Evolutionary conservation across 2,329 filamentous ascomycete species (phyloP), one percentile per base, ranked within the genome.

Genomic region (Trichoderma sp.): DNA sequence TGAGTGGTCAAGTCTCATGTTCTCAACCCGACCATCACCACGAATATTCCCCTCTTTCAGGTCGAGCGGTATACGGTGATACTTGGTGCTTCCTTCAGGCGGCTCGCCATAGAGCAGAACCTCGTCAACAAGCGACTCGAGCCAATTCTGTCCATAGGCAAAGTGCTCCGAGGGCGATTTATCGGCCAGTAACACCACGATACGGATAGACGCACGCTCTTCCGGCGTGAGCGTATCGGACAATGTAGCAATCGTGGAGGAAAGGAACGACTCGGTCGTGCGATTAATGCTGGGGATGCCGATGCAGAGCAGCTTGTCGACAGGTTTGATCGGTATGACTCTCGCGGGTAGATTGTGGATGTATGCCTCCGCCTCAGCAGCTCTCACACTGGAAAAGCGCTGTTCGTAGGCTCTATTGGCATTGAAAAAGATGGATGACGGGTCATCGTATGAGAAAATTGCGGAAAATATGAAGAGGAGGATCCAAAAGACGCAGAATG

Each of bases 211-310:
- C 9, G 77, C 78, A 21, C 83, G 81, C 71, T 85, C 81, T 21
- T 79, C 78, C 8, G 79, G 76, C 14, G 79, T 81, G 12, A 85
- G 76, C 2, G 79, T 79, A 68, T 84, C 82, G 29, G 81, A 78
- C 21, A 85, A 80, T 16, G 80, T 83, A 6, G 79, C 82, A 24
- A 84, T 75, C 8, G 83, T 80, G 56, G 80, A 78, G 2, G 78
- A 76, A 6, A 84, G 77, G 53, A 83, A 83, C 2, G 79, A 80
- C 9, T 80, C 78, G 31, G 77, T 77, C 14, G 80, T 81, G 21
- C 83, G 81, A 76, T 82, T 83, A 45, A 84, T 77, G 77, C 80
- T 83, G 14, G 83, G 83, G n/a, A 84, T 82, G 45, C 83, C 83
- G 63, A 84, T 77, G 74, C 83, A 84, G 5, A 84, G 69, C 18